Conservation (phyloP, 2,329 filamentous ascomycete genomes). For the Penicillium sp. region DNA sequence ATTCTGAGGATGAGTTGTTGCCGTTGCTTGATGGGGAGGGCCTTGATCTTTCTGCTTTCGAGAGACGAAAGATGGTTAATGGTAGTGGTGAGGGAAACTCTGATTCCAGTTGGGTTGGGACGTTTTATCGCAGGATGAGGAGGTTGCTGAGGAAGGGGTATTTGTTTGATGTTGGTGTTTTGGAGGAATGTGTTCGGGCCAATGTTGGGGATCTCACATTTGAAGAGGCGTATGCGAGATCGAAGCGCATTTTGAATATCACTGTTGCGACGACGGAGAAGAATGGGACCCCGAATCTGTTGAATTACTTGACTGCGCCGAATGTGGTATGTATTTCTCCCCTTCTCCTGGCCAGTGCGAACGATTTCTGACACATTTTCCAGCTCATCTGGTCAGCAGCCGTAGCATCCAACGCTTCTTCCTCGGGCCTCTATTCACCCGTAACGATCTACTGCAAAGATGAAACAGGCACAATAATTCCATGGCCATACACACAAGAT, state of each 20-base stretch:
- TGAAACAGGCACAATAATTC: slow-evolving; percentile 66
- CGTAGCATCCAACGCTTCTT: slow-evolving; percentile 45
- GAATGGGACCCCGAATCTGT: slow-evolving; percentile 73
- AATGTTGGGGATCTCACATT: slow-evolving; percentile 91
- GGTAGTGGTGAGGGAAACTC: slow-evolving; percentile 12
- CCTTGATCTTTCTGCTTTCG: slow-evolving; percentile 80
- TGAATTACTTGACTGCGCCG: slow-evolving; percentile 90
- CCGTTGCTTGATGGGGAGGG: slow-evolving; percentile 72
- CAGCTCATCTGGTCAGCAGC: slow-evolving; percentile 59
- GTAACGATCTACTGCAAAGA: slow-evolving; percentile 76
- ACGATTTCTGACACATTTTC: slow-evolving; percentile 2
- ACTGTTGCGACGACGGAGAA: slow-evolving; percentile 75
- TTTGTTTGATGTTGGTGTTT: slow-evolving; percentile 74
- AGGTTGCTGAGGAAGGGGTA: slow-evolving; percentile 75
- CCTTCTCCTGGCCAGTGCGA: not conserved
- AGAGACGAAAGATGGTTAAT: slow-evolving; percentile 38
- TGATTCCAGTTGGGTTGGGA: slow-evolving; percentile 50
- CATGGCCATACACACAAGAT: slow-evolving; percentile 64
- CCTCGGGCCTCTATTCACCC: slow-evolving; percentile 62
- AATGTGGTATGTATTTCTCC: slow-evolving; percentile 69
- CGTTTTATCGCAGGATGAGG: slow-evolving; percentile 62
- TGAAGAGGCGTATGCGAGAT: slow-evolving; percentile 83
- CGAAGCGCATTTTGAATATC: slow-evolving; percentile 86
- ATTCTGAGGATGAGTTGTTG: slow-evolving; percentile 80
- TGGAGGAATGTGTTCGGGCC: slow-evolving; percentile 78